A percentile compares a stretch with the other conserved stretches of the same genome.
These are phyloP conservation scores for Colletotrichum costaricense DNA, from an alignment of 2,329 filamentous ascomycete genomes.

Conservation along the genomic window DNA sequence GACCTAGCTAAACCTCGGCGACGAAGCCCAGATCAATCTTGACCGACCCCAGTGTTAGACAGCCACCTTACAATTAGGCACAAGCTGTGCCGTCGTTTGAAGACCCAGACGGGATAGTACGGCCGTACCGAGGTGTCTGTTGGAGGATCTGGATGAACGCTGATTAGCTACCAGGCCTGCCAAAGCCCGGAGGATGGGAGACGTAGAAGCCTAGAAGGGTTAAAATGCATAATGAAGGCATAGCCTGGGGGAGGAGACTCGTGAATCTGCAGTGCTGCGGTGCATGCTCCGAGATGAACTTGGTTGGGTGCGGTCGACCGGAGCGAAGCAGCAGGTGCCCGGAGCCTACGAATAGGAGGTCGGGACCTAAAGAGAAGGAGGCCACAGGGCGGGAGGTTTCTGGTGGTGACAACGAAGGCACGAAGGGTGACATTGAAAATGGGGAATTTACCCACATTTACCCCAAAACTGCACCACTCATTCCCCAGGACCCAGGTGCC, in stretches of 20 bases:
- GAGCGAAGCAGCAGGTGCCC: not conserved
- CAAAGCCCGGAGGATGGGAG: not conserved
- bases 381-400: not conserved
- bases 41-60: not conserved
- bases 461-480: not conserved
- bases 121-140: not conserved
- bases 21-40: not conserved
- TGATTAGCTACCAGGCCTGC: not conserved
- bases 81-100: constrained; percentile 3
- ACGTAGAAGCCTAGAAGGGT: no score
- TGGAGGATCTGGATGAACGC: not conserved
- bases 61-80: constrained; percentile 5
- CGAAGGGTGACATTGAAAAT: not conserved
- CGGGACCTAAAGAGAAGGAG: not conserved
- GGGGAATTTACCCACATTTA: not conserved
- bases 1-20: not conserved
- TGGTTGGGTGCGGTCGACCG: not conserved
- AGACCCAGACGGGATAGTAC: not conserved
- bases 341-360: not conserved
- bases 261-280: not conserved
- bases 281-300: not conserved
- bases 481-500: not conserved
- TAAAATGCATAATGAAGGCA: not conserved
- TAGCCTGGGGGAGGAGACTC: not conserved
- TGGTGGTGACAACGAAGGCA: not conserved